Percentiles rank a stretch among this genome's conserved stretches.
These are phyloP conservation scores for Sonneratia alba DNA, from an alignment of 345 rosid species.

Conservation along the genomic window DNA sequence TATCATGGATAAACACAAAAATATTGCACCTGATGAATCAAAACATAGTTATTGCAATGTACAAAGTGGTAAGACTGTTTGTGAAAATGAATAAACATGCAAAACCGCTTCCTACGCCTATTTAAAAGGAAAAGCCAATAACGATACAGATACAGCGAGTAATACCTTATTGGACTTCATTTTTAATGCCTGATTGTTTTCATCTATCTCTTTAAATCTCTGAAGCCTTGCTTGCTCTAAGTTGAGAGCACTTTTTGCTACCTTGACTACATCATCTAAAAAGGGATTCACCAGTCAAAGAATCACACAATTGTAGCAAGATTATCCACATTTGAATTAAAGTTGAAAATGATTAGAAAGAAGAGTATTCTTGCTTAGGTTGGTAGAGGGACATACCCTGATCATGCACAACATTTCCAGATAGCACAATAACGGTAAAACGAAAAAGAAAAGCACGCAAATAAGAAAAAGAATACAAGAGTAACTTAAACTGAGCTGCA, in stretches of 20 bases:
- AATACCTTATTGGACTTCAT: constrained; percentile 48
- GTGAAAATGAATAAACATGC: not conserved
- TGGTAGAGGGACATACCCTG: not conserved
- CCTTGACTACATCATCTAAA: constrained; percentile 46
- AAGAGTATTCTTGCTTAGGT: not conserved
- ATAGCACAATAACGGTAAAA: not conserved
- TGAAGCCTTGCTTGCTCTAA: constrained; percentile 55
- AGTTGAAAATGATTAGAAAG: not conserved
- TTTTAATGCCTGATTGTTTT: constrained; percentile 32
- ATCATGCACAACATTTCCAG: not conserved
- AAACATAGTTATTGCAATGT: not conserved
- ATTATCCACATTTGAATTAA: not conserved
- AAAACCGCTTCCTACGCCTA: not conserved
- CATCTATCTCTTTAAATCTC: constrained; percentile 52
- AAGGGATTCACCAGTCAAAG: not conserved
- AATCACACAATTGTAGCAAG: not conserved
- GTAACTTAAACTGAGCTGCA: not conserved
- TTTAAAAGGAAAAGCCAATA: not conserved
- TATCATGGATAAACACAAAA: not conserved
- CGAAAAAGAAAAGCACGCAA: not conserved
- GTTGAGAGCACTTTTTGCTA: constrained; percentile 53
- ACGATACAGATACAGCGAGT: not conserved
- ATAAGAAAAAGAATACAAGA: not conserved
- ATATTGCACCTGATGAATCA: not conserved
- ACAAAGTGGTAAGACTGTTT: not conserved